phyloP scores from a whole-genome alignment of 164 flowering plant genomes.

The Macadamia integrifolia region DNA sequence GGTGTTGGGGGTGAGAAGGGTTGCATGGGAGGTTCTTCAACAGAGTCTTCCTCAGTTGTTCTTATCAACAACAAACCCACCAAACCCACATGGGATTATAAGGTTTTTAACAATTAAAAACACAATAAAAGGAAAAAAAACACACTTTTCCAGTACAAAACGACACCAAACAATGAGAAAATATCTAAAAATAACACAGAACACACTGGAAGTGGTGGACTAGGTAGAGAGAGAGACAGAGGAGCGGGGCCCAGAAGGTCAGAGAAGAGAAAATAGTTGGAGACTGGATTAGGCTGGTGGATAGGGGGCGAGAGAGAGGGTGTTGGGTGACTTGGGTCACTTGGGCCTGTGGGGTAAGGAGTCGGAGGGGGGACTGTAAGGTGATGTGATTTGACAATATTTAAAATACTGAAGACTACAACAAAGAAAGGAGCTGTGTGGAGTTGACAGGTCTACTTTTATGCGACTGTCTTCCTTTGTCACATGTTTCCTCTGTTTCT shows the following conservation, averaged over 20 bases:
- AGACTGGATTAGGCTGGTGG: not conserved
- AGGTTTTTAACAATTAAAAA: not conserved
- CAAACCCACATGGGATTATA: constrained; percentile 24
- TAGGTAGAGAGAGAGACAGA: constrained; percentile 3
- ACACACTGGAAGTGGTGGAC: constrained; percentile 4
- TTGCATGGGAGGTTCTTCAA: constrained; percentile 11
- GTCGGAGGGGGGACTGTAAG: constrained; percentile 17
- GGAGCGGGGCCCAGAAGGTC: not conserved
- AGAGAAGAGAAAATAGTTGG: not conserved
- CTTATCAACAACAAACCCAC: not conserved
- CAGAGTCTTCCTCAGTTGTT: not conserved
- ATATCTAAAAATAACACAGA: not conserved
- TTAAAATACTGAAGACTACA: constrained; percentile 24
- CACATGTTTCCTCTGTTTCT: not conserved
- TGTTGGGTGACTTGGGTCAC: no score
- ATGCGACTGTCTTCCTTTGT: not conserved
- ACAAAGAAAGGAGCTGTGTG: constrained; percentile 24
- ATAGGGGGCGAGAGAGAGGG: not conserved
- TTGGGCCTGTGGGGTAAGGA: not conserved
- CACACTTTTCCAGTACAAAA: not conserved
- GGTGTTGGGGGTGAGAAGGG: constrained; percentile 12
- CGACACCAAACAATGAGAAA: not conserved
- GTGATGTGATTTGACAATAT: constrained; percentile 49
- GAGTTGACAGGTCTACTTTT: constrained; percentile 36
- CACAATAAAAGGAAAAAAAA: not conserved